phyloP scores from a whole-genome alignment of 1,284 basidiomycete species.

The Volvariella volvacea region DNA sequence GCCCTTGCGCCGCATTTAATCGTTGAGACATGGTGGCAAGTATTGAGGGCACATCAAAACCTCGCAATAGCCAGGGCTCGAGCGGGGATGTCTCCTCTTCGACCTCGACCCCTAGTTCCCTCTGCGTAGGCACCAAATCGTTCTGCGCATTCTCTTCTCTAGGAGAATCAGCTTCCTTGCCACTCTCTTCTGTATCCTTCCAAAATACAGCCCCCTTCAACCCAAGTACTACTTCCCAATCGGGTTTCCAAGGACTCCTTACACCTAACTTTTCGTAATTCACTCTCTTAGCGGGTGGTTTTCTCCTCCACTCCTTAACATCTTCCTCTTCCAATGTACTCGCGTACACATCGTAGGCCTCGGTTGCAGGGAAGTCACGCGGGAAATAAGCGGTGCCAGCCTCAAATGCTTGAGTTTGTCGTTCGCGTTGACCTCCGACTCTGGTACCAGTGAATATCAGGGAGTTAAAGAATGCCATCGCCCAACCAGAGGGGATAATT shows the following conservation, averaged over 20 bases:
- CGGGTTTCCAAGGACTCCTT: slow-evolving; percentile 65
- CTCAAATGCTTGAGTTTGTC: slow-evolving; percentile 73
- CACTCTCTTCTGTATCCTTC: slow-evolving; percentile 7
- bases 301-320: slow-evolving; percentile 63
- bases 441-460: slow-evolving; percentile 76
- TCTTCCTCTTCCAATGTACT: slow-evolving; percentile 43
- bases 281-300: slow-evolving; percentile 78
- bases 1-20: slow-evolving; percentile 33
- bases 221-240: slow-evolving; percentile 66
- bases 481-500: slow-evolving; percentile 80
- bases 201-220: slow-evolving; percentile 18
- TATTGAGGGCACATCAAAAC: slow-evolving; percentile 37
- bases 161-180: slow-evolving; percentile 1
- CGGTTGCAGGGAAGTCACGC: slow-evolving; percentile 65
- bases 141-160: slow-evolving; percentile 21
- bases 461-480: slow-evolving; percentile 80
- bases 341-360: slow-evolving; percentile 46
- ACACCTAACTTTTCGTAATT: slow-evolving; percentile 66
- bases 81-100: background rate
- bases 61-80: slow-evolving; percentile 65
- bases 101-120: slow-evolving; percentile 16
- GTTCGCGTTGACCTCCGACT: slow-evolving; percentile 75
- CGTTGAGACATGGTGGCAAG: slow-evolving; percentile 35
- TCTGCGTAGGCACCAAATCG: slow-evolving; percentile 48
- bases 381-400: slow-evolving; percentile 72